Base-by-base conservation (phyloP, 1,139 yeast genomes). In the Scheffersomyces titani region DNA sequence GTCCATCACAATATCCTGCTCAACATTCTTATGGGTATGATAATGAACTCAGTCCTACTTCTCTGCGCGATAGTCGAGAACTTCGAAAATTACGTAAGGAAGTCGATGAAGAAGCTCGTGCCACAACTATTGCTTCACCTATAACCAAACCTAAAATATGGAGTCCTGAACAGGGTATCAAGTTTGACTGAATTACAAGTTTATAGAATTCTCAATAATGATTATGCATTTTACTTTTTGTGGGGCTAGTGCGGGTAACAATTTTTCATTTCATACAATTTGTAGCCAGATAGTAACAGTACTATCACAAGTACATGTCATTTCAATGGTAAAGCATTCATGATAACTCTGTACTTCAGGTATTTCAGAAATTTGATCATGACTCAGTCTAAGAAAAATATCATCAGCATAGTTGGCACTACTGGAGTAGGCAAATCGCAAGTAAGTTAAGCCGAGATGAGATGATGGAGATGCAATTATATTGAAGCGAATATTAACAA, bases 351-450 rank as follows among this genome's bases (percentile, higher is more conserved):
- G 20, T 58, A 55, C 49, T 50, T 60, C 21, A 61, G 61, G 54
- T 60, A 60, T 51, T 44, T 55, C 51, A 59, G 52, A 49, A 62
- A 64, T 49, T 48, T 54, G 52, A 44, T 67, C 19, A 71, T 68
- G 69, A 68, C 75, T 7, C 58, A 61, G 52, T 72, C 75, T 7
- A 73, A 73, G 62, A 73, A 73, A 62, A 73, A 71, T 57, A 69
- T 91, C 11, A 81, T 90, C 40, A 86, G 91, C 36, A 85, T 91
- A n/a, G 90, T 91, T 6, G 99, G 99, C 0, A 93, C 98, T 47
- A 94, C 99, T 0, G 99, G 99, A 0, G 98, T 92, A n/a, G 99
- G 99, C 0, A 94, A 94, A 69, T 93, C 98, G 0, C 91, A 92
- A 65, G 82, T 86, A 66, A 69, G 85, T 65, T 18, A 16, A 20